Base-by-base conservation (phyloP, 2,329 filamentous ascomycete species). In the Ascochyta koolunga region DNA sequence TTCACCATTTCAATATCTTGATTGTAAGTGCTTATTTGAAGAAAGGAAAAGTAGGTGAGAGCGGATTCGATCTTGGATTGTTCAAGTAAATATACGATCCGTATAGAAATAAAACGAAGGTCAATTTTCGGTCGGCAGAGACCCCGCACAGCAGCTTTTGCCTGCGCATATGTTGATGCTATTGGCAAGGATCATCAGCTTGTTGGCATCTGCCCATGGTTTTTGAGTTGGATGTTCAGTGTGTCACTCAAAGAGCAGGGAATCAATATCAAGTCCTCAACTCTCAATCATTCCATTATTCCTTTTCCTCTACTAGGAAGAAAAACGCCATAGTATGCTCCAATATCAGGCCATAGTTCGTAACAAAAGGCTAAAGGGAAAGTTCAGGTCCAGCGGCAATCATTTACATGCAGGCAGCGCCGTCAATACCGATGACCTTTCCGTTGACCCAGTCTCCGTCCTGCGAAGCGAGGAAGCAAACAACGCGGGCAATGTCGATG, bases 401-500 rank as follows among this genome's bases (percentile, higher is more conserved):
- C 21, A 35, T 43, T 72, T 75, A 76, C 74, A 76, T 76, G 70
- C 73, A 76, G 55, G 74, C 74, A 64, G 73, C 74, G 35, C 74
- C 74, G 46, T 76, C 74, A 49, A 80, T 79, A 58, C 79, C 79
- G 59, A 82, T 79, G 68, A 82, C 77, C 76, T 82, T 82, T 69
- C 80, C 80, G 69, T 82, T 82, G 56, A 82, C 76, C 81, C 69
- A 81, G 68, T 87, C 78, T 71, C 84, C 71, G 73, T 86, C 75
- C 77, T 87, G 75, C 71, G 82, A 73, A 64, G 85, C 70, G 73
- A 87, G 64, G 80, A 84, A 78, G 76, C 82, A 84, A 51, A 87
- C 85, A 16, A 87, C 84, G 57, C 85, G 83, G 58, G 86, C 86
- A 70, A 89, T 84, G 69, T 89, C 86, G 68, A 87, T 83, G 52